A percentile compares a stretch with the other conserved stretches of the same genome.
Evolutionary conservation across 805 yeast species (phyloP).

Genomic region (Brettanomyces custersianus): DNA sequence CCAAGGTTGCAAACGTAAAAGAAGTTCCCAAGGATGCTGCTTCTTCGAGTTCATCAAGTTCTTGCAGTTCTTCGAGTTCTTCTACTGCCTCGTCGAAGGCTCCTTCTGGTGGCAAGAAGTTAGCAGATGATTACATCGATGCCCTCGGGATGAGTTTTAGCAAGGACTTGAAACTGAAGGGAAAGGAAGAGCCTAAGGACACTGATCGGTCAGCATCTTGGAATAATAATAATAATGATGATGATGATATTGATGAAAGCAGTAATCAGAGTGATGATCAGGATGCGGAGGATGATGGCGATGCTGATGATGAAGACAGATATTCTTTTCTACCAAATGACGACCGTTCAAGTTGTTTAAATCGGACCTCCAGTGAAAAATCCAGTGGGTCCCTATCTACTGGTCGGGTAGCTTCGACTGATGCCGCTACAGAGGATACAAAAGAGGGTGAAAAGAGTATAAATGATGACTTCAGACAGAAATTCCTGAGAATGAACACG

Average conservation of each 20-base stretch:
- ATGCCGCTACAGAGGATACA: conserved; percentile 5
- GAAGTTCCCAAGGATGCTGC: too few species aligned
- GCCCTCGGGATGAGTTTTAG: background rate
- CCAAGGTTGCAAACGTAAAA: too few species aligned
- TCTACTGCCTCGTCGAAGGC: too few species aligned
- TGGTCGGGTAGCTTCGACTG: conserved; percentile 4
- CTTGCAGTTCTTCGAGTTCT: too few species aligned
- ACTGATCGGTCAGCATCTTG: background rate
- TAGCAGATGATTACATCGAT: background rate
- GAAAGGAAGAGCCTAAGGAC: too few species aligned
- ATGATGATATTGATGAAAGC: background rate
- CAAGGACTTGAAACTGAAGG: background rate
- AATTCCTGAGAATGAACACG: conserved; percentile 18
- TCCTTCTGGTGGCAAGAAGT: too few species aligned
- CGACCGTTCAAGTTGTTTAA: conserved; percentile 9
- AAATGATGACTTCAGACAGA: conserved; percentile 13
- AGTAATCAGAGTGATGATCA: background rate
- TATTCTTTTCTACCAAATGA: conserved; percentile 17
- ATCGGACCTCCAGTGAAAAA: conserved; percentile 5
- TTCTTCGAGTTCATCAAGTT: too few species aligned
- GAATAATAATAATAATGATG: background rate
- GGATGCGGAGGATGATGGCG: conserved; percentile 3
- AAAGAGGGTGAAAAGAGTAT: conserved; percentile 4
- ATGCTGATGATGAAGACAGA: conserved; percentile 11
- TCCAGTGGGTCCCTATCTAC: conserved; percentile 19